These are phyloP conservation scores for Lepraria neglecta DNA, from an alignment of 495 filamentous ascomycete genomes.

Conservation along the genomic window DNA sequence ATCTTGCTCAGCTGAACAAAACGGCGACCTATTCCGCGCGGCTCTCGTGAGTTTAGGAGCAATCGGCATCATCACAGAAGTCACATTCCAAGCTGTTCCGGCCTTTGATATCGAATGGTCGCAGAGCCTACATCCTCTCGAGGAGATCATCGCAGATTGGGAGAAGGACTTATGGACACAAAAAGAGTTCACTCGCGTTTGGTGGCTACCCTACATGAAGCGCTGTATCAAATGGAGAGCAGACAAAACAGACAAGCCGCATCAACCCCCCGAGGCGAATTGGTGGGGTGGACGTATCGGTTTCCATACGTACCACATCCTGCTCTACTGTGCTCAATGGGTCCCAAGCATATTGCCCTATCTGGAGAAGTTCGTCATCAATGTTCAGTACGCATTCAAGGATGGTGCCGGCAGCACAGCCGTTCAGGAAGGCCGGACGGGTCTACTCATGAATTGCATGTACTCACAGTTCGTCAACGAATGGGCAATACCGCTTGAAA, in stretches of 20 bases:
- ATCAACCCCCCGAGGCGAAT: slow-evolving; percentile 43
- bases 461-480: slow-evolving; percentile 97
- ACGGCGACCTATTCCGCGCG: slow-evolving; percentile 77
- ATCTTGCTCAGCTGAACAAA: slow-evolving; percentile 63
- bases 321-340: slow-evolving; percentile 71
- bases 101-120: slow-evolving; percentile 77
- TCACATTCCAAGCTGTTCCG: slow-evolving; percentile 72
- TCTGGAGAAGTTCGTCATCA: slow-evolving; percentile 92
- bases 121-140: slow-evolving; percentile 66
- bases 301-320: slow-evolving; percentile 80
- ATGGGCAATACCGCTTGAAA: slow-evolving; percentile 86
- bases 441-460: slow-evolving; percentile 90
- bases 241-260: slow-evolving; percentile 57
- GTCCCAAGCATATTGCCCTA: slow-evolving; percentile 72
- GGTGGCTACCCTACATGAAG: slow-evolving; percentile 94
- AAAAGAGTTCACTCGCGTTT: slow-evolving; percentile 83
- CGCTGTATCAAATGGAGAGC: slow-evolving; percentile 84
- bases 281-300: slow-evolving; percentile 80
- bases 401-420: slow-evolving; percentile 60
- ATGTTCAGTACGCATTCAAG: slow-evolving; percentile 86
- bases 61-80: slow-evolving; percentile 81
- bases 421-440: slow-evolving; percentile 71
- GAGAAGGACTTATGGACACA: slow-evolving; percentile 69
- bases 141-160: slow-evolving; percentile 65
- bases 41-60: slow-evolving; percentile 83